Evolutionary conservation across 169 alveolate species (phyloP).

Genomic region (Cryptosporidium ryanae): DNA sequence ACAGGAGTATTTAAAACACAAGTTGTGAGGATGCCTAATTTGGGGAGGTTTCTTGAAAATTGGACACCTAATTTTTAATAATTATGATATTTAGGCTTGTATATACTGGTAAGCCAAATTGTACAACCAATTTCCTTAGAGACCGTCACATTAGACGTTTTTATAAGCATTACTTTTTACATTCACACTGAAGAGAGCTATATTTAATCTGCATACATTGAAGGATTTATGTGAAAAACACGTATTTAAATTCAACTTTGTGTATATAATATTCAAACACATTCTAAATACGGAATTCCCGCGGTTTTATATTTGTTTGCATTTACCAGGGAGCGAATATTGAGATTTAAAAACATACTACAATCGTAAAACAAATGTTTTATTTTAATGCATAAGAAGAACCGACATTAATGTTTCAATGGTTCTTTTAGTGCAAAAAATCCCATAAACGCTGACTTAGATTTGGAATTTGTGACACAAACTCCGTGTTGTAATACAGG

Average conservation of each 20-base stretch:
- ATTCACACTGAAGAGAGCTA: constrained; percentile 90
- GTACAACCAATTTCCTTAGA: constrained; percentile 83
- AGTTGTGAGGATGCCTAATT: too few relatives aligned
- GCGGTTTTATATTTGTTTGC: constrained; percentile 80
- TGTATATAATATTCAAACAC: constrained; percentile 85
- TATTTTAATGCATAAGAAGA: too few relatives aligned
- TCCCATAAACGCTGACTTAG: too few relatives aligned
- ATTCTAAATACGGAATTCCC: constrained; percentile 82
- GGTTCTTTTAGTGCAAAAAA: too few relatives aligned
- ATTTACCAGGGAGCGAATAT: constrained; percentile 52
- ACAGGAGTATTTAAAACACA: too few relatives aligned
- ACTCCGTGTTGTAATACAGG: too few relatives aligned
- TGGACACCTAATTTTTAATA: constrained; percentile 85
- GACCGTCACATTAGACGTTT: constrained; percentile 88
- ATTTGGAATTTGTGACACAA: too few relatives aligned
- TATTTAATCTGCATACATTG: constrained; percentile 85
- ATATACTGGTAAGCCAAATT: constrained; percentile 89
- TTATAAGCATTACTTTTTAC: too few relatives aligned
- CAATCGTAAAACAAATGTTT: too few relatives aligned
- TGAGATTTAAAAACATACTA: constrained; percentile 2
- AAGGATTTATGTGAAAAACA: constrained; percentile 76
- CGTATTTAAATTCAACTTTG: constrained; percentile 85
- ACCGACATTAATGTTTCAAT: too few relatives aligned
- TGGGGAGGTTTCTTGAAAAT: too few relatives aligned
- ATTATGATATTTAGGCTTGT: constrained; percentile 84